Evolutionary conservation across 805 yeast species (phyloP), one percentile per base, ranked within the genome.

Genomic region (Cyberlindnera maclurae): DNA sequence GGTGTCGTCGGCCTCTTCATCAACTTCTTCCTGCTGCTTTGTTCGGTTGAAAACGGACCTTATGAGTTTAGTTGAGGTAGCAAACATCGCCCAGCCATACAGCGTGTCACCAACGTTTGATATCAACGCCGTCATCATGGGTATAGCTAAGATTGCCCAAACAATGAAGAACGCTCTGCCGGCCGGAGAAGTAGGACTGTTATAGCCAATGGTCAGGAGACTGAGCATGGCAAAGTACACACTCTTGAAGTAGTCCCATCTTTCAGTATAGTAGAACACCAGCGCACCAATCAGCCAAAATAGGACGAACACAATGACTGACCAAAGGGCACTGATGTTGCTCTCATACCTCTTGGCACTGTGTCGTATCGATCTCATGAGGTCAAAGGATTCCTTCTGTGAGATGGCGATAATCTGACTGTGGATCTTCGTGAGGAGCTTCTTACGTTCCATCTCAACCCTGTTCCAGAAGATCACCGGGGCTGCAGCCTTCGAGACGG

Each of bases 91-190:
- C 12, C 42, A 15, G 2, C 26, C 41, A 55, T 54, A 71, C 64
- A 77, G 48, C 13, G 73, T 64, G 54, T 84, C 94, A 45, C 90
- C 85, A 34, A 81, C 63, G 37, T 75, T 77, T 1, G 89, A 79
- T 29, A 86, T 75, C 40, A 86, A 66, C 13, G 81, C 79, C 3
- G 95, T 83, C 94, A 87, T 86, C 37, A 86, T 65, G 2, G 96
- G 96, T 16, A 88, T 80, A 0, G 96, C 95, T 6, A 77, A 64
- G 15, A 88, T 55, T 0, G 88, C 82, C 96, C 96, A 88, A 9
- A 77, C 60, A 7, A 84, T 76, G 50, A 87, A 87, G 47, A 86
- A 75, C 1, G 81, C 72, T 31, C 82, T 62, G 1, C 95, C 94
- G 5, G 82, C 79, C 1, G 78, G 60, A 0, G 79, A 59, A 2